Conservation (phyloP, 2,329 filamentous ascomycete species). For the Trichoderma gracile region DNA sequence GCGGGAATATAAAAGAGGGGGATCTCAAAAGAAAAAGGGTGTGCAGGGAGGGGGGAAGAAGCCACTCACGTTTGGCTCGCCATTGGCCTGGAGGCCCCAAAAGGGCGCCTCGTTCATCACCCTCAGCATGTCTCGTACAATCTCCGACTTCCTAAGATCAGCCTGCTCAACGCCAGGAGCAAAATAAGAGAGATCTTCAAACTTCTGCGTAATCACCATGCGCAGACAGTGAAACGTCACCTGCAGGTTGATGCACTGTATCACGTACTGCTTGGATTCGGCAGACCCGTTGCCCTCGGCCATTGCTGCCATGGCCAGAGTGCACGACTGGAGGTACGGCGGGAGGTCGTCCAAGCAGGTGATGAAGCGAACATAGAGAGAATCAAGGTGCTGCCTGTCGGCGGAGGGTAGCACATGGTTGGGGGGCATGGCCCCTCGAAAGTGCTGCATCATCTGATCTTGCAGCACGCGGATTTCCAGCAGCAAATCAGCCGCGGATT, state of each 20-base stretch:
- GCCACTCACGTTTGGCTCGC: slow-evolving; percentile 42
- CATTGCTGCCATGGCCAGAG: slow-evolving; percentile 27
- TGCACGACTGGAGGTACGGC: slow-evolving; percentile 38
- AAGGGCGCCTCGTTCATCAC: slow-evolving; percentile 46
- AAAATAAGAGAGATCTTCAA: slow-evolving; percentile 40
- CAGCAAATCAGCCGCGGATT: slow-evolving; percentile 43
- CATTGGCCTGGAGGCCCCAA: slow-evolving; percentile 44
- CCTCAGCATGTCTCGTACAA: slow-evolving; percentile 45
- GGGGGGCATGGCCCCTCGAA: slow-evolving; percentile 3
- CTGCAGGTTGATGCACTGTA: slow-evolving; percentile 46
- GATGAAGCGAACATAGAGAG: slow-evolving; percentile 43
- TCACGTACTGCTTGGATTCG: slow-evolving; percentile 38
- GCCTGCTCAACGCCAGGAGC: slow-evolving; percentile 36
- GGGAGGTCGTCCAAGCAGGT: slow-evolving; percentile 45
- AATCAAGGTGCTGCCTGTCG: slow-evolving; percentile 39
- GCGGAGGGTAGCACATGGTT: slow-evolving; percentile 29
- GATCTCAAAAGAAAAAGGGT: neutral
- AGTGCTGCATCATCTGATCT: slow-evolving; percentile 30
- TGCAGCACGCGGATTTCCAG: slow-evolving; percentile 41
- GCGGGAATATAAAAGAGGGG: neutral
- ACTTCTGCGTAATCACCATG: slow-evolving; percentile 44
- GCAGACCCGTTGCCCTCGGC: slow-evolving; percentile 28
- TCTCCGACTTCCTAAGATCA: slow-evolving; percentile 44
- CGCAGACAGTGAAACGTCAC: slow-evolving; percentile 45
- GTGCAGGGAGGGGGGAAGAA: neutral